Evolutionary conservation across 179 eudicot genomes (phyloP).

Genomic region (Nepenthes alata): DNA sequence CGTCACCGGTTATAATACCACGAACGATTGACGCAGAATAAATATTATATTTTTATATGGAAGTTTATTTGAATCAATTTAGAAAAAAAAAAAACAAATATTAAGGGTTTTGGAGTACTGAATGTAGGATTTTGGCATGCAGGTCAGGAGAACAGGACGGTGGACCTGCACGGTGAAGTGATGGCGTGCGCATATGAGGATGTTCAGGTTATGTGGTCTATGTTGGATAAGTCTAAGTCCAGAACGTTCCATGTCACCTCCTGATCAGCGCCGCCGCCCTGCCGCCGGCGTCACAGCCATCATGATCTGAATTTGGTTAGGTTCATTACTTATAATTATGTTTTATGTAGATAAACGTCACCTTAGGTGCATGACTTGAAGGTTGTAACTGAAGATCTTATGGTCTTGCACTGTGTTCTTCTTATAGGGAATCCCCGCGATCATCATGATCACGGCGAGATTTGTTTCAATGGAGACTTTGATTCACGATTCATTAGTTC

Average conservation of each 20-base stretch:
- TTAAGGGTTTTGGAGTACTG: no score
- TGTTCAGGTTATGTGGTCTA: constrained; percentile 90
- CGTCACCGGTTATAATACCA: no score
- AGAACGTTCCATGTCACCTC: constrained; percentile 26
- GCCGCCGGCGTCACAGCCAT: no score
- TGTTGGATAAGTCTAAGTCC: constrained; percentile 59
- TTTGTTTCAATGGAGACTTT: constrained; percentile 12
- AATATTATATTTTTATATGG: no score
- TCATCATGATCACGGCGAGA: constrained; percentile 31
- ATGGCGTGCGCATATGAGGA: constrained; percentile 86
- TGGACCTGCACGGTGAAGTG: constrained; percentile 74
- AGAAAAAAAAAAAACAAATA: no score
- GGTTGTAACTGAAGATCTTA: no score
- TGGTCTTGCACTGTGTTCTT: constrained; percentile 13
- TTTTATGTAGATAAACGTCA: no score
- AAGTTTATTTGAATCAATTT: no score
- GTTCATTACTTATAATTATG: no score
- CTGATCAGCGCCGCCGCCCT: constrained; percentile 4
- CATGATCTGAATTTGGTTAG: no score
- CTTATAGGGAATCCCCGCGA: constrained; percentile 35
- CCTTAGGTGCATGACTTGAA: no score
- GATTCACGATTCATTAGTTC: not conserved
- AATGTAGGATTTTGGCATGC: not conserved
- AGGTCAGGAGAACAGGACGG: constrained; percentile 31
- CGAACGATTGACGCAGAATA: no score